These are phyloP conservation scores for Incumbomyces delicatus DNA, from an alignment of 2,329 filamentous ascomycete species.

Conservation along the genomic window DNA sequence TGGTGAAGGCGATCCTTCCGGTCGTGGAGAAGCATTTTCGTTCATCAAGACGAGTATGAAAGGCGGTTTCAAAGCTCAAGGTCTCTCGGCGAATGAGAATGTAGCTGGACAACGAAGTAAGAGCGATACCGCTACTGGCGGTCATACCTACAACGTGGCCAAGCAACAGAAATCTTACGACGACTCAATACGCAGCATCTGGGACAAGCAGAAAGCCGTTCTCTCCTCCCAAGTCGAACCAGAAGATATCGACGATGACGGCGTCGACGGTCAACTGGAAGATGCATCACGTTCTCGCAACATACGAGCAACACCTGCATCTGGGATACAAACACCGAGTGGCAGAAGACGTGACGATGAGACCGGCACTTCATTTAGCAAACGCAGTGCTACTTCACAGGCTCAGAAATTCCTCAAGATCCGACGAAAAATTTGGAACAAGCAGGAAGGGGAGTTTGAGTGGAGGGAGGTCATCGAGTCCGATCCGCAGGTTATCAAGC, in stretches of 20 bases:
- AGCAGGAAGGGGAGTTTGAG: slow-evolving; percentile 50
- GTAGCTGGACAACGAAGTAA: slow-evolving; percentile 62
- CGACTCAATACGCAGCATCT: slow-evolving; percentile 81
- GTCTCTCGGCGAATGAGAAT: slow-evolving; percentile 79
- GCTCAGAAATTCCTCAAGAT: slow-evolving; percentile 49
- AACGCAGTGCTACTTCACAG: slow-evolving; percentile 59
- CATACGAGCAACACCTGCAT: slow-evolving; percentile 52
- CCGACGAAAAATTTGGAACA: slow-evolving; percentile 53
- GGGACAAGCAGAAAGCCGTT: slow-evolving; percentile 75
- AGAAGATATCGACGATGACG: slow-evolving; percentile 62
- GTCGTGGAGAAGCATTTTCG: slow-evolving; percentile 85
- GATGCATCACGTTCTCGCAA: slow-evolving; percentile 30
- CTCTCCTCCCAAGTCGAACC: slow-evolving; percentile 62
- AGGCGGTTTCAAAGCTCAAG: slow-evolving; percentile 84
- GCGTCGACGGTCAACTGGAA: slow-evolving; percentile 42
- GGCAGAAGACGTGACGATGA: slow-evolving; percentile 56
- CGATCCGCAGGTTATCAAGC: slow-evolving; percentile 76
- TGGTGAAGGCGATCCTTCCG: slow-evolving; percentile 88
- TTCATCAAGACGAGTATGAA: slow-evolving; percentile 99
- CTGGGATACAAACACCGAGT: slow-evolving; percentile 47
- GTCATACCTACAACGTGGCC: slow-evolving; percentile 95
- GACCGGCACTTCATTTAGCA: slow-evolving; percentile 67
- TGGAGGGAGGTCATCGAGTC: slow-evolving; percentile 52
- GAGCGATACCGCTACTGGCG: slow-evolving; percentile 48
- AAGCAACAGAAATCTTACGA: slow-evolving; percentile 88